Conservation (phyloP, 164 flowering plant genomes). For the Echeveria elegans region DNA sequence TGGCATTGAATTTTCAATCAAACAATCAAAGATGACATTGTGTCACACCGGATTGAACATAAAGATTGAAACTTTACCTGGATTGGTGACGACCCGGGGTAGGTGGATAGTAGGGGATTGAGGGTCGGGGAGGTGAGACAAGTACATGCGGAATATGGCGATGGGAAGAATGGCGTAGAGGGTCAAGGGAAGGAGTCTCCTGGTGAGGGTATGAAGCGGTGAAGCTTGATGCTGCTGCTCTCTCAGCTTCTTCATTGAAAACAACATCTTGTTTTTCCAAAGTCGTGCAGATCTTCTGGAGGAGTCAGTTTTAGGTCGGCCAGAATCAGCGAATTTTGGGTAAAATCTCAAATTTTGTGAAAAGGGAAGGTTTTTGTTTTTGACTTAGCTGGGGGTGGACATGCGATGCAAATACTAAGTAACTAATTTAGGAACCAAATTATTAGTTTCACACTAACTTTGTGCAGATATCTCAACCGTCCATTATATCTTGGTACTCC, state of each 20-base stretch:
- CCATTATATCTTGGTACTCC: not conserved
- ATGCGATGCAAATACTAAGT: too few species aligned
- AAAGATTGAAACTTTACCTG: not conserved
- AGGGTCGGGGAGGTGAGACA: constrained; percentile 24
- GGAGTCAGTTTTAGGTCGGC: not conserved
- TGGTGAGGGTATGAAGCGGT: constrained; percentile 24
- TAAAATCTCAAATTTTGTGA: too few species aligned
- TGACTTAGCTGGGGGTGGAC: too few species aligned
- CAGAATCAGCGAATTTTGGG: too few species aligned
- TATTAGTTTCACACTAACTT: too few species aligned
- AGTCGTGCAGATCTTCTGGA: too few species aligned
- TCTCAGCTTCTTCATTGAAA: constrained; percentile 10
- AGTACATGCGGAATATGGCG: constrained; percentile 42
- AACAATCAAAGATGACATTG: not conserved
- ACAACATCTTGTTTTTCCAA: too few species aligned
- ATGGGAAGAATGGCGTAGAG: constrained; percentile 43
- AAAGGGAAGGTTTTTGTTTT: too few species aligned
- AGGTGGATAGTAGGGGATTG: constrained; percentile 14
- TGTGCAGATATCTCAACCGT: too few species aligned
- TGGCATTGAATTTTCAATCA: not conserved
- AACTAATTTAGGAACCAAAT: too few species aligned
- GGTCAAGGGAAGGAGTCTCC: constrained; percentile 38
- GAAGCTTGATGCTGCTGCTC: constrained; percentile 30
- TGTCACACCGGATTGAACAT: not conserved
- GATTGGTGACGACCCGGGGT: not conserved